Conservation (phyloP, 148 eudicot species). For the Gaultheria prostrata region DNA sequence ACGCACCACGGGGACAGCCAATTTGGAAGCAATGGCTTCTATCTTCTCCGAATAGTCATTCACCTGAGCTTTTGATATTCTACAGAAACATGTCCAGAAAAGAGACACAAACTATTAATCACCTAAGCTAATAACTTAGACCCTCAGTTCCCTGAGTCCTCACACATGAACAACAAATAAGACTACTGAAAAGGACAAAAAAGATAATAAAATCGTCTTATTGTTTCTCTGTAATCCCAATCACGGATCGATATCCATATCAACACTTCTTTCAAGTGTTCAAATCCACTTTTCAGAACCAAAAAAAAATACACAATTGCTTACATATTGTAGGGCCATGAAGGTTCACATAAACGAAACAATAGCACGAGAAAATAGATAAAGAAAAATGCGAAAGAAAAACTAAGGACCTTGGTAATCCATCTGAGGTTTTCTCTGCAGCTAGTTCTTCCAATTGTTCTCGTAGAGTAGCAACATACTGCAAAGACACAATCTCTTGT, state of each 20-base stretch:
- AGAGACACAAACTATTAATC: conserved; percentile 4
- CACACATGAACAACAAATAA: background rate
- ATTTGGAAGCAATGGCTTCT: conserved; percentile 71
- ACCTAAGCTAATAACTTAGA: conserved; percentile 2
- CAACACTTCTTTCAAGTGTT: background rate
- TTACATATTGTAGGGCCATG: background rate
- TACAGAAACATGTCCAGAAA: conserved; percentile 24
- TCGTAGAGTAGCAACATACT: conserved; percentile 28
- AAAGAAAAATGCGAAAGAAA: background rate
- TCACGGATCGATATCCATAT: background rate
- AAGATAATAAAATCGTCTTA: background rate
- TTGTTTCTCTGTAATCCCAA: background rate
- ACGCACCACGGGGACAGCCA: conserved; percentile 59
- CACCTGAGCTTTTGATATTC: conserved; percentile 73
- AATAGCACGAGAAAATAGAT: background rate
- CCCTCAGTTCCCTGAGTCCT: background rate
- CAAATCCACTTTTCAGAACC: background rate
- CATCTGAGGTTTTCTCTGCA: conserved; percentile 23
- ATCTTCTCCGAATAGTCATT: conserved; percentile 86
- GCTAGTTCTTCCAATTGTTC: conserved; percentile 26
- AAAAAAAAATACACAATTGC: background rate
- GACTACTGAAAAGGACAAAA: background rate
- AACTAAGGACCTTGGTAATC: conserved; percentile 21
- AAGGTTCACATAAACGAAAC: background rate
- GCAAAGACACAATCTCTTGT: background rate